A percentile compares a stretch with the other conserved stretches of the same genome.
phyloP scores from a whole-genome alignment of 1,284 basidiomycete genomes.

The Salmacisia buchloeana region DNA sequence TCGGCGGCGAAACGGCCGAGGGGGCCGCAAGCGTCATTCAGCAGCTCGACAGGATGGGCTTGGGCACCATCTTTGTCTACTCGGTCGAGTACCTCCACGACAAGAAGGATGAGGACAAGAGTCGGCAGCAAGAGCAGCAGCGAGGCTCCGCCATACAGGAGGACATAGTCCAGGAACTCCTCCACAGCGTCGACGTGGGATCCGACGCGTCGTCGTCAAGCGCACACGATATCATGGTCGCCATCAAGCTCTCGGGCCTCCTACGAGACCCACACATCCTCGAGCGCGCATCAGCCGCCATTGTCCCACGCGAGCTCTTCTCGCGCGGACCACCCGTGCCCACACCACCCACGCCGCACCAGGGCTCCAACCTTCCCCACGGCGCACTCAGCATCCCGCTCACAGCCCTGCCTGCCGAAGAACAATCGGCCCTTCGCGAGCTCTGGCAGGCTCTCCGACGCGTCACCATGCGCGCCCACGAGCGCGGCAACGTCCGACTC shows the following conservation, averaged over 20 bases:
- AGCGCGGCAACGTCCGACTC: slow-evolving; percentile 33
- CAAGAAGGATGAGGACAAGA: slow-evolving; percentile 57
- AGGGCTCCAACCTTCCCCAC: slow-evolving; percentile 25
- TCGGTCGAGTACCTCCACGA: slow-evolving; percentile 73
- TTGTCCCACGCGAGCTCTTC: slow-evolving; percentile 38
- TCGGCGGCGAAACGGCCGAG: slow-evolving; percentile 74
- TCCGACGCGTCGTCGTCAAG: not conserved
- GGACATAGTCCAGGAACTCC: slow-evolving; percentile 27
- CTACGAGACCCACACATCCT: slow-evolving; percentile 33
- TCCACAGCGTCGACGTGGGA: slow-evolving; percentile 33
- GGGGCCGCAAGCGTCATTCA: slow-evolving; percentile 65
- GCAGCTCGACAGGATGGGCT: slow-evolving; percentile 57
- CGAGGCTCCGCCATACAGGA: slow-evolving; percentile 19
- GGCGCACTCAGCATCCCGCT: slow-evolving; percentile 35
- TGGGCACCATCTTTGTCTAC: slow-evolving; percentile 75
- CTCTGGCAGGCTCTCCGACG: slow-evolving; percentile 33
- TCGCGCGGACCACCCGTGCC: slow-evolving; percentile 28
- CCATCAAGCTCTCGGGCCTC: slow-evolving; percentile 43
- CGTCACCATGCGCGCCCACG: slow-evolving; percentile 24
- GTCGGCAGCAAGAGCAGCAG: not conserved
- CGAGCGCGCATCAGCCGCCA: slow-evolving; percentile 34
- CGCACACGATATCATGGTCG: slow-evolving; percentile 17
- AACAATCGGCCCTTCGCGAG: slow-evolving; percentile 30
- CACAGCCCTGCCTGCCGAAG: slow-evolving; percentile 25
- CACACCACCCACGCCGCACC: slow-evolving; percentile 26